These are phyloP conservation scores for Chiua virens DNA, from an alignment of 768 basidiomycete genomes.

Conservation along the genomic window DNA sequence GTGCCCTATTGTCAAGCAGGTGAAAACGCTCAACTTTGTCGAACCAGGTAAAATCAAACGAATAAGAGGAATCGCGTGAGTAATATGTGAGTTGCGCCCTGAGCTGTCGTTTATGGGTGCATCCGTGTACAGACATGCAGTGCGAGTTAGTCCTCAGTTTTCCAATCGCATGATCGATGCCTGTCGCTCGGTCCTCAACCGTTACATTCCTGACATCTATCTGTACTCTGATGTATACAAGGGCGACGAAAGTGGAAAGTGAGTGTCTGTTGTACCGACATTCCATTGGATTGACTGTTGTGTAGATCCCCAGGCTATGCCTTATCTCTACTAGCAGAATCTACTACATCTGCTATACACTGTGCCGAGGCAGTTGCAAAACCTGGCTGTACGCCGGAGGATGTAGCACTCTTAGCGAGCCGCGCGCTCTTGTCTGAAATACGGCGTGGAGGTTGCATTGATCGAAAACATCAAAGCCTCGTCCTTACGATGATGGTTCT, in stretches of 20 bases:
- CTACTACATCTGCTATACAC: slow-evolving; percentile 86
- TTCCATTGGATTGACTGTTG: neutral
- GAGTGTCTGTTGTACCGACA: slow-evolving; percentile 30
- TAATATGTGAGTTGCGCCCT: slow-evolving; percentile 17
- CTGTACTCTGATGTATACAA: slow-evolving; percentile 98
- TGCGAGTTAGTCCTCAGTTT: slow-evolving; percentile 95
- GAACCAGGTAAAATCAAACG: slow-evolving; percentile 90
- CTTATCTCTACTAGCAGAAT: slow-evolving; percentile 85
- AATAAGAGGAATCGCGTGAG: slow-evolving; percentile 94
- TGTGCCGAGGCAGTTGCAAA: slow-evolving; percentile 84
- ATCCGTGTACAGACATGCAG: slow-evolving; percentile 71
- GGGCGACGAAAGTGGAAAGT: slow-evolving; percentile 97
- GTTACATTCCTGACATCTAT: slow-evolving; percentile 97
- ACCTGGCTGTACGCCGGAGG: slow-evolving; percentile 87
- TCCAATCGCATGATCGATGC: slow-evolving; percentile 98
- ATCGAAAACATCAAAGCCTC: slow-evolving; percentile 83
- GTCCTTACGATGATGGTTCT: slow-evolving; percentile 89
- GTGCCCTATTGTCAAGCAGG: slow-evolving; percentile 89
- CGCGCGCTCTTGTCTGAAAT: slow-evolving; percentile 79
- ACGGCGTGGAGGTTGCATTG: slow-evolving; percentile 83
- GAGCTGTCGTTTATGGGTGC: neutral
- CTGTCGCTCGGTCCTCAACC: slow-evolving; percentile 87
- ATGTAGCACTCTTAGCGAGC: slow-evolving; percentile 82
- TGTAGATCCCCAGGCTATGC: slow-evolving; percentile 94
- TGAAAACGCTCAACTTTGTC: slow-evolving; percentile 91